Percentiles rank a stretch among this genome's conserved stretches.
Evolutionary conservation across 2,329 filamentous ascomycete genomes (phyloP).

Genomic region (Aspergillus sp.): DNA sequence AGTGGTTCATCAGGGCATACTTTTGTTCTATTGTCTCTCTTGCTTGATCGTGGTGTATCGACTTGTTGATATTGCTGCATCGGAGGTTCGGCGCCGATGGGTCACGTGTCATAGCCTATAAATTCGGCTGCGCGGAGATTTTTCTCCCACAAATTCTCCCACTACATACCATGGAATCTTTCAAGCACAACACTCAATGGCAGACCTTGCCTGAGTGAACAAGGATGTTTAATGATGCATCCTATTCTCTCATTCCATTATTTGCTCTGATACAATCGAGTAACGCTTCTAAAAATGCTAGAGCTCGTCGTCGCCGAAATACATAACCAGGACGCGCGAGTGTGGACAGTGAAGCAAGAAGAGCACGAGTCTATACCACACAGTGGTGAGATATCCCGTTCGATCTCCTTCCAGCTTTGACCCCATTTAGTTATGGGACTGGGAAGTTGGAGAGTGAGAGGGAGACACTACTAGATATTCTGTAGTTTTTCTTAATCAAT

Average conservation of each 20-base stretch:
- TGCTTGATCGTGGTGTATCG: background rate
- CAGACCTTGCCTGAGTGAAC: too few relatives aligned
- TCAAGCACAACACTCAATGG: too few relatives aligned
- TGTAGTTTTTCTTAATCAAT: background rate
- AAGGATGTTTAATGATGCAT: background rate
- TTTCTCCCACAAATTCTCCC: background rate
- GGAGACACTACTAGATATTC: slow-evolving; percentile 35
- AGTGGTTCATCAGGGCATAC: slow-evolving; percentile 19
- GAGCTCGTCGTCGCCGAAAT: slow-evolving; percentile 49
- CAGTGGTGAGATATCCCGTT: slow-evolving; percentile 24
- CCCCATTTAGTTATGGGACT: slow-evolving; percentile 43
- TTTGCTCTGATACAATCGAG: background rate
- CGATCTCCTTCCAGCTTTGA: slow-evolving; percentile 33
- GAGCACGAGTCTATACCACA: slow-evolving; percentile 27
- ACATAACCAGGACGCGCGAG: slow-evolving; percentile 45
- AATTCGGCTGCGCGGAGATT: slow-evolving; percentile 7
- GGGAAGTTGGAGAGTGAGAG: slow-evolving; percentile 34
- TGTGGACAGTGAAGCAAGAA: slow-evolving; percentile 55
- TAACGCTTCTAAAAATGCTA: slow-evolving; percentile 48
- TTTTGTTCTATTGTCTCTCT: background rate
- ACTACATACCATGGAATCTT: background rate
- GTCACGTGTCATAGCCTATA: slow-evolving; percentile 12
- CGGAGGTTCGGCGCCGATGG: slow-evolving; percentile 5
- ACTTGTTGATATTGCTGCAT: background rate
- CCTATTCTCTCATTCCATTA: background rate